phyloP scores from a whole-genome alignment of 768 basidiomycete species.

The Leccinum subgranulosum region DNA sequence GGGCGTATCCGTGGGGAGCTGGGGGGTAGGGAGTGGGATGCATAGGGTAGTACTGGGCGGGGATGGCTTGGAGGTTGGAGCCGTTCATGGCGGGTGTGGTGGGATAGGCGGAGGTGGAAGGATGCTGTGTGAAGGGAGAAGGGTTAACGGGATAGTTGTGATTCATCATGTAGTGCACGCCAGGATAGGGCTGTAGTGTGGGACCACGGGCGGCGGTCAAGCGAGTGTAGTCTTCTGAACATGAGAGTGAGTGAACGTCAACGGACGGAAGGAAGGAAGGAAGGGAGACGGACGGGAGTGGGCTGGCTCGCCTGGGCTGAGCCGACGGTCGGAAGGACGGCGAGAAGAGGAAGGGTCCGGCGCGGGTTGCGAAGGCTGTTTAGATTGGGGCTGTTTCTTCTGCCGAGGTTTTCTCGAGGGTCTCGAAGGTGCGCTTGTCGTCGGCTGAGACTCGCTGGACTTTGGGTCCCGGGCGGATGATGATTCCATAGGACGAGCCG shows the following conservation, averaged over 20 bases:
- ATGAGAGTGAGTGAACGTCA: conserved; percentile 2
- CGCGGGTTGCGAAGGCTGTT: conserved; percentile 15
- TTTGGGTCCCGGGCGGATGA: conserved; percentile 47
- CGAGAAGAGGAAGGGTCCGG: conserved; percentile 22
- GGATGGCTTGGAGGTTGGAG: conserved; percentile 37
- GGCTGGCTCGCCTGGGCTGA: conserved; percentile 19
- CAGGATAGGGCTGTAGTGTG: conserved; percentile 54
- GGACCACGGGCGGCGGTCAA: conserved; percentile 38
- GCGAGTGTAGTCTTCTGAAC: conserved; percentile 26
- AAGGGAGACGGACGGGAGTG: conserved; percentile 17
- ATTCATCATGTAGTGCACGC: conserved; percentile 63
- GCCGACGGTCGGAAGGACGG: conserved; percentile 29
- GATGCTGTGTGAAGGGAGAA: conserved; percentile 45
- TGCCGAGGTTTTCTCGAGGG: conserved; percentile 54
- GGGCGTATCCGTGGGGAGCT: conserved; percentile 42
- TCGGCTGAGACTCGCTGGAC: conserved; percentile 41
- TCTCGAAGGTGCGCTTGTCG: conserved; percentile 33
- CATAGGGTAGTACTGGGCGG: conserved; percentile 55
- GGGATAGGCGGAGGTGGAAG: conserved; percentile 37
- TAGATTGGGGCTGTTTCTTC: conserved; percentile 40
- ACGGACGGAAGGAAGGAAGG: conserved; percentile 1
- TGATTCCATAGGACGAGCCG: conserved; percentile 40
- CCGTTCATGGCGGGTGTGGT: conserved; percentile 36
- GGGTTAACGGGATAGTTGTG: conserved; percentile 63
- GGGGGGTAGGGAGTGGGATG: conserved; percentile 50